These are phyloP conservation scores for Linnemannia hyalina DNA, from an alignment of 192 early-diverging fungal species.

Conservation along the genomic window DNA sequence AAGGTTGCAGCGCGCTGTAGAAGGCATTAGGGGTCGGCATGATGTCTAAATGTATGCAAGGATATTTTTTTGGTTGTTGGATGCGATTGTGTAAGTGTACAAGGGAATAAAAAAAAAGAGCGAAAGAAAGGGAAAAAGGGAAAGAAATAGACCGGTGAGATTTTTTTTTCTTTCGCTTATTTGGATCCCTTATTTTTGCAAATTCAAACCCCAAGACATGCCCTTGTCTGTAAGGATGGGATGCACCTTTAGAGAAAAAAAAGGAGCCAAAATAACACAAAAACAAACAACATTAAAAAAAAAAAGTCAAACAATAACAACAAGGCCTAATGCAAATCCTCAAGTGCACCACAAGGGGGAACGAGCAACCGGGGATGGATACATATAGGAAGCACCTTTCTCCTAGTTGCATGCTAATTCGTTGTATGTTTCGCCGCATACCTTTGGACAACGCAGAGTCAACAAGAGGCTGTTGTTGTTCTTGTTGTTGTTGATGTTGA, in stretches of 20 bases:
- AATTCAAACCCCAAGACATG: neutral
- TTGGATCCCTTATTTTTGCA: neutral
- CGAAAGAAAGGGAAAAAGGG: neutral
- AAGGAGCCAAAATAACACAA: neutral
- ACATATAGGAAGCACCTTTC: neutral
- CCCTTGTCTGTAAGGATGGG: neutral
- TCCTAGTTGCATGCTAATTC: neutral
- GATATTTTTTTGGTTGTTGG: too few species aligned
- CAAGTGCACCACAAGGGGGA: neutral
- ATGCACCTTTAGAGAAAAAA: neutral
- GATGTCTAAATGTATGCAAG: constrained; percentile 18
- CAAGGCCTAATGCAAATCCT: neutral
- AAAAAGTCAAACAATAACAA: neutral
- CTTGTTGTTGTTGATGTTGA: neutral
- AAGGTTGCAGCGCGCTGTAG: constrained; percentile 23
- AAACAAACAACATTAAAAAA: neutral
- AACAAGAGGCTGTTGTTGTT: neutral
- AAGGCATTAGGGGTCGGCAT: constrained; percentile 39
- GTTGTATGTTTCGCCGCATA: neutral
- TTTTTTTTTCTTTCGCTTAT: neutral
- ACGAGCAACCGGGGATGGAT: neutral
- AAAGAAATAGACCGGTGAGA: neutral
- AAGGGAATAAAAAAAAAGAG: neutral
- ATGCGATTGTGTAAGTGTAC: neutral
- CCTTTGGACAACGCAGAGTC: neutral